These are phyloP conservation scores for Gossypium schwendimanii DNA, from an alignment of 441 rosid species.

Conservation along the genomic window DNA sequence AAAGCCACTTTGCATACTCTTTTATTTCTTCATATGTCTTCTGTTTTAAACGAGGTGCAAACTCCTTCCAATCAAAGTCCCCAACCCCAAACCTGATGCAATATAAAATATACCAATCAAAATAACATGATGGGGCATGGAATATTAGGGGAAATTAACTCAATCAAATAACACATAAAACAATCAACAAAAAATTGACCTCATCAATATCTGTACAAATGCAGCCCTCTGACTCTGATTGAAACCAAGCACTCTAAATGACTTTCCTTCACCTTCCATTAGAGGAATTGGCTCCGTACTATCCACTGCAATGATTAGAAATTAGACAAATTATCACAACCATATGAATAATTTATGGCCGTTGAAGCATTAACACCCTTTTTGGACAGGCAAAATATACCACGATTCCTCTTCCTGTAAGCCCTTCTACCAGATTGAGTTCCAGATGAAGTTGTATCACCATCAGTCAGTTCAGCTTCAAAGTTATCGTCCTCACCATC, in stretches of 20 bases:
- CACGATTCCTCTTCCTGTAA: conserved; percentile 67
- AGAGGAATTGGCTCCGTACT: conserved; percentile 69
- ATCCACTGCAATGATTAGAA: conserved; percentile 39
- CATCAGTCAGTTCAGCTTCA: conserved; percentile 85
- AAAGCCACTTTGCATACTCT: conserved; percentile 41
- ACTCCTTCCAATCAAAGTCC: conserved; percentile 88
- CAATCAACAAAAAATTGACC: conserved; percentile 35
- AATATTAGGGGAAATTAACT: conserved; percentile 4
- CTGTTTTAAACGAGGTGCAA: conserved; percentile 81
- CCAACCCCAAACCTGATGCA: conserved; percentile 80
- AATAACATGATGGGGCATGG: not conserved
- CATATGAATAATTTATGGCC: not conserved
- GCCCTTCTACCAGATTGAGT: conserved; percentile 67
- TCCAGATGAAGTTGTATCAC: conserved; percentile 70
- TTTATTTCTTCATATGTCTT: conserved; percentile 81
- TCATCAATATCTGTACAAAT: conserved; percentile 88
- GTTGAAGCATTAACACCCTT: conserved; percentile 8
- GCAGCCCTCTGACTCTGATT: conserved; percentile 92
- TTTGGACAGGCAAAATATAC: conserved; percentile 29
- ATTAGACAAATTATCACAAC: conserved; percentile 13
- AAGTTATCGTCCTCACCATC: conserved; percentile 94
- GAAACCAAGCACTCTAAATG: conserved; percentile 89
- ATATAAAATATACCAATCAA: conserved; percentile 8
- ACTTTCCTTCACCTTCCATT: conserved; percentile 99
- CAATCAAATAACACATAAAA: conserved; percentile 9